Base-by-base conservation (phyloP, 768 basidiomycete species). In the Dacryopinax spathularia region DNA sequence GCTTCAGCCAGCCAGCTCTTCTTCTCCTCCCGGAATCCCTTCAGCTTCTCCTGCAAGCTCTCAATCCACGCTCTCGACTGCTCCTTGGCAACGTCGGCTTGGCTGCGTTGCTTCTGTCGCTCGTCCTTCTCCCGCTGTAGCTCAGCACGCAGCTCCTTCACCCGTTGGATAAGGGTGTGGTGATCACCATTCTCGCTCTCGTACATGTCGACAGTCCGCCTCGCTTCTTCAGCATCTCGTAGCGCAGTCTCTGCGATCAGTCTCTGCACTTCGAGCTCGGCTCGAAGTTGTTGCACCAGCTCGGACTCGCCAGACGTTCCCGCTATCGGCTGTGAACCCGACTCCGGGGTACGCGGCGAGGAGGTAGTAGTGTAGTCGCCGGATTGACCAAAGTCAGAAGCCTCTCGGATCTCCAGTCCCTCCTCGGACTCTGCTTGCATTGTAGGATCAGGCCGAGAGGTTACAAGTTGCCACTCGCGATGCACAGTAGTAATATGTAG, bases 41-140 rank as follows among this genome's bases (percentile, higher is more conserved):
- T 82, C 63, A 91, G 75, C 71, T 87, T 88, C 64, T 85, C 84
- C 69, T 88, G 85, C n/a, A 93, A 73, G 65, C 90, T 84, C 2
- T 77, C 80, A 67, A 90, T 90, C 87, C 89, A 94, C 64, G 91
- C 88, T 1, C 83, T 81, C 69, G 89, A 90, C 68, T 88, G 87
- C 65, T 84, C 81, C 70, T 89, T 89, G 1, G 85, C 82, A 15
- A 81, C 81, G 1, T 83, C 80, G 0, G 89, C 85, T 67, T 89
- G 86, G 34, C 80, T 79, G 65, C 85, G 88, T 66, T 91, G 84
- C 44, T 86, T 84, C 48, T 80, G 83, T 33, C 93, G 77, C 65
- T 90, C 85, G 34, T 75, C 78, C 66, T 89, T 84, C 9, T 92
- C 78, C 22, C 76, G 77, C 16, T 80, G 79, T 27, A 91, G 86